These are phyloP conservation scores for Cystobasidium slooffiae DNA, from an alignment of 1,284 basidiomycete species.

Conservation along the genomic window DNA sequence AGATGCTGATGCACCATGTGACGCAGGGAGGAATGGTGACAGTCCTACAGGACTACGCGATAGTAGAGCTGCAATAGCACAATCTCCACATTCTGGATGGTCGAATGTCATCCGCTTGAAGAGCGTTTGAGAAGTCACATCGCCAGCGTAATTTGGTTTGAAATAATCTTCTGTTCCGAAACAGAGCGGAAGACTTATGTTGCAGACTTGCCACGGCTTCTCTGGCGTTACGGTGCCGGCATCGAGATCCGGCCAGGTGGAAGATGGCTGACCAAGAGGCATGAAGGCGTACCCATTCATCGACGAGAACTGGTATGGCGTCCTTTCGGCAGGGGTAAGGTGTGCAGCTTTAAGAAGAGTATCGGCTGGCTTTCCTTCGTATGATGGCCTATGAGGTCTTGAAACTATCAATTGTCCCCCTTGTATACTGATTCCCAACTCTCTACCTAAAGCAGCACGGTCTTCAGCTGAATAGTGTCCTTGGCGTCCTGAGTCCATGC, in stretches of 20 bases:
- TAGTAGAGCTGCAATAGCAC: conserved; percentile 23
- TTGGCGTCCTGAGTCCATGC: conserved; percentile 10
- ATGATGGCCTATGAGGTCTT: conserved; percentile 9
- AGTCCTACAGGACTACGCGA: conserved; percentile 10
- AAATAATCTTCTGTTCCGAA: conserved; percentile 21
- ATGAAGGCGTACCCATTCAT: conserved; percentile 35
- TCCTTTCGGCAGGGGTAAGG: conserved; percentile 1
- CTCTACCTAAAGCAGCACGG: not conserved
- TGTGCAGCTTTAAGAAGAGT: conserved; percentile 7
- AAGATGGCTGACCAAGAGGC: conserved; percentile 7
- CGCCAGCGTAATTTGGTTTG: conserved; percentile 1
- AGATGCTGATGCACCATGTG: not conserved
- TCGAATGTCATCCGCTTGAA: conserved; percentile 34
- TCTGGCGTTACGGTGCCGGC: not conserved
- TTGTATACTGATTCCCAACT: conserved; percentile 1
- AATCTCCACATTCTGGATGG: conserved; percentile 28
- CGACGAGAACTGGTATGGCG: conserved; percentile 11
- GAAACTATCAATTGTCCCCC: not conserved
- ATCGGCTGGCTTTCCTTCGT: not conserved
- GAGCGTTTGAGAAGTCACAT: conserved; percentile 2
- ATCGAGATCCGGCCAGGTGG: conserved; percentile 19
- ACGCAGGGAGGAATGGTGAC: conserved; percentile 18
- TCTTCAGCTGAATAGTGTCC: conserved; percentile 26
- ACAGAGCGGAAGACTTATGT: conserved; percentile 11
- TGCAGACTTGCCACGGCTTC: conserved; percentile 24